Evolutionary conservation across 202 grass and related monocot species (phyloP), one percentile per base, ranked within the genome.

Genomic region (Zizania palustris): DNA sequence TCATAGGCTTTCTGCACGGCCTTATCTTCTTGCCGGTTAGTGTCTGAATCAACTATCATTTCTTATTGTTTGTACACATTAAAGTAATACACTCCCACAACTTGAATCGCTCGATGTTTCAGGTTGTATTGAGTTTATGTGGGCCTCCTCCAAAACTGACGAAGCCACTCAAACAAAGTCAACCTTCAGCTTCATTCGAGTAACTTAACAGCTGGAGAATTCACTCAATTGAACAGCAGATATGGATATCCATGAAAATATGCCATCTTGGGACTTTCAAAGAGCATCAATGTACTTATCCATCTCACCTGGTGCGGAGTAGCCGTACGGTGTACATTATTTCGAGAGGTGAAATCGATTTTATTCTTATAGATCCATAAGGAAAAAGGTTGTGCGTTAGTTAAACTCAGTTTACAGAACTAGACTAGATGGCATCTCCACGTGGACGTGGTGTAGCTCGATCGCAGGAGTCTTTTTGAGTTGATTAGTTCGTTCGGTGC

Each of bases 1-100:
- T 98, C n/a, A 87, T 98, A 58, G 96, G 96, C 60, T 98, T 98
- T 78, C 77, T 98, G 70, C 96, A 98, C 59, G 96, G 96, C 43
- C 89, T 98, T 67, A 77, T 98, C 73, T 98, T 98, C 75, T 81
- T 98, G 20, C 96, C 96, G 53, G 96, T 95, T 66, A 87, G 84
- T 33, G 28, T 74, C 22, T 60, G 28, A 46, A 85, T 74, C 41
- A 67, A 65, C 22, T 71, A 11, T 39, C 36, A 44, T 80, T 39
- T 53, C 66, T 74, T 78, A 28, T 77, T 48, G 5, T 72, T 61
- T 57, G 50, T n/a, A 55, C 16, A 18, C 11, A 51, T 67, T 75
- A 12, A 5, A 48, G n/a, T 63, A 42, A 79, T 11, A 45, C 78
- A 20, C 16, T 64, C 56, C 45, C 28, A 64, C 50, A 54, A 20